These are phyloP conservation scores for Colletotrichum paranaense DNA, from an alignment of 2,329 filamentous ascomycete genomes.

Conservation along the genomic window DNA sequence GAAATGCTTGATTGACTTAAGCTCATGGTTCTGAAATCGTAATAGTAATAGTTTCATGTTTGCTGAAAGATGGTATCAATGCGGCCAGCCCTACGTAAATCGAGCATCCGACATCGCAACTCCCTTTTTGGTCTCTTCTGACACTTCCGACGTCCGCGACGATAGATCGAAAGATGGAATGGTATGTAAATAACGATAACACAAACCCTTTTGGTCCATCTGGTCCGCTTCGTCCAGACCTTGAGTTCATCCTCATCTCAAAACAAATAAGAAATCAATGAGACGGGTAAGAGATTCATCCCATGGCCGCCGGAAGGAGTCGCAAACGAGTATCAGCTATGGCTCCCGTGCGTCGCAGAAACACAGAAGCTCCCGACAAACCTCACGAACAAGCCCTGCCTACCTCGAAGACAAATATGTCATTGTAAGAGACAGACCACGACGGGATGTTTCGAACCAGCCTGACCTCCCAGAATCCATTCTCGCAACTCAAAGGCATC, in stretches of 20 bases:
- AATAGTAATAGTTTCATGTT: slow-evolving; percentile 27
- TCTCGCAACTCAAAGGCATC: slow-evolving; percentile 1
- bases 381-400: neutral
- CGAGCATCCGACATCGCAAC: neutral
- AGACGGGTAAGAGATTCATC: slow-evolving; percentile 34
- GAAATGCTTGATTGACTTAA: slow-evolving; percentile 43
- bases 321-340: slow-evolving; percentile 35
- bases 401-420: neutral
- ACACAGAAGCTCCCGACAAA: slow-evolving; percentile 11
- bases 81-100: slow-evolving; percentile 27
- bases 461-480: neutral
- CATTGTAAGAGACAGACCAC: neutral
- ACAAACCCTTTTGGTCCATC: neutral
- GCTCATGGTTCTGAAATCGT: slow-evolving; percentile 20
- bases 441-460: neutral
- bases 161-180: neutral
- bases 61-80: slow-evolving; percentile 26
- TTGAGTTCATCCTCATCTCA: slow-evolving; percentile 25
- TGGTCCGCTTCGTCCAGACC: slow-evolving; percentile 11
- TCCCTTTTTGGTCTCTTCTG: slow-evolving; percentile 11
- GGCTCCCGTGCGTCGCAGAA: slow-evolving; percentile 24
- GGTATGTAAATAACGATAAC: neutral
- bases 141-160: slow-evolving; percentile 12
- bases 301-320: slow-evolving; percentile 12
- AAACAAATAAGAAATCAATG: neutral